phyloP scores from a whole-genome alignment of 2,329 filamentous ascomycete genomes.

The Fusarium falciforme region DNA sequence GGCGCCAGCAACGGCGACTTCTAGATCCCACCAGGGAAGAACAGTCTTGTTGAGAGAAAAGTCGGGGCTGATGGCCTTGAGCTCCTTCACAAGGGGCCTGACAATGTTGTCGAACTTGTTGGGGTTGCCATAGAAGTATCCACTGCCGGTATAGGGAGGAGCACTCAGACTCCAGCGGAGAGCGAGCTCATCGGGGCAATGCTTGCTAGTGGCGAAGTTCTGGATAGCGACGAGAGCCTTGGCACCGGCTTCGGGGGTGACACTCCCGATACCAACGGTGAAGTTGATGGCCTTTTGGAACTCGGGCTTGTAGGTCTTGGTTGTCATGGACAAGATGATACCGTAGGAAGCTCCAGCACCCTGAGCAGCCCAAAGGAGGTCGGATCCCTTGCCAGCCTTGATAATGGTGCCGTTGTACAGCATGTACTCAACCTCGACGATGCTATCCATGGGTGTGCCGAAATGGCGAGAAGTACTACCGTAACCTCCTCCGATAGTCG shows the following conservation, averaged over 20 bases:
- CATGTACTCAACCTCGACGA: constrained; percentile 40
- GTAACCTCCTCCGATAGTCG: constrained; percentile 40
- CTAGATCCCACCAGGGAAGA: constrained; percentile 39
- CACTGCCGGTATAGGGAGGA: constrained; percentile 24
- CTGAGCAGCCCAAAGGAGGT: constrained; percentile 40
- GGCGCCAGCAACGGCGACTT: constrained; percentile 27
- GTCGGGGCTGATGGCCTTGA: constrained; percentile 22
- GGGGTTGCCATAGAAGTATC: constrained; percentile 44
- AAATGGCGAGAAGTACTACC: constrained; percentile 32
- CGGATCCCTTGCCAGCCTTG: constrained; percentile 30
- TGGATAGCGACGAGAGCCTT: constrained; percentile 38
- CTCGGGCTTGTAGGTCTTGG: constrained; percentile 38
- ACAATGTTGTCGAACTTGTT: constrained; percentile 30
- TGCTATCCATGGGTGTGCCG: constrained; percentile 38
- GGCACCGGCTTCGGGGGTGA: constrained; percentile 24
- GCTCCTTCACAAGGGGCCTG: constrained; percentile 20
- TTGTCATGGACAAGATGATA: constrained; percentile 39
- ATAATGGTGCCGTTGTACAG: constrained; percentile 42
- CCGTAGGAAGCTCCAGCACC: constrained; percentile 40
- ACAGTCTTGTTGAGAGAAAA: constrained; percentile 29
- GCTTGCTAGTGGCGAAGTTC: constrained; percentile 25
- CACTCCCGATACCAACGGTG: constrained; percentile 30
- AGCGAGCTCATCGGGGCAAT: constrained; percentile 37
- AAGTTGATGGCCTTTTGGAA: constrained; percentile 37
- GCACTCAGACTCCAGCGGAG: constrained; percentile 36